phyloP scores from a whole-genome alignment of 306 rosid species.

The Pachyrhizus erosus region DNA sequence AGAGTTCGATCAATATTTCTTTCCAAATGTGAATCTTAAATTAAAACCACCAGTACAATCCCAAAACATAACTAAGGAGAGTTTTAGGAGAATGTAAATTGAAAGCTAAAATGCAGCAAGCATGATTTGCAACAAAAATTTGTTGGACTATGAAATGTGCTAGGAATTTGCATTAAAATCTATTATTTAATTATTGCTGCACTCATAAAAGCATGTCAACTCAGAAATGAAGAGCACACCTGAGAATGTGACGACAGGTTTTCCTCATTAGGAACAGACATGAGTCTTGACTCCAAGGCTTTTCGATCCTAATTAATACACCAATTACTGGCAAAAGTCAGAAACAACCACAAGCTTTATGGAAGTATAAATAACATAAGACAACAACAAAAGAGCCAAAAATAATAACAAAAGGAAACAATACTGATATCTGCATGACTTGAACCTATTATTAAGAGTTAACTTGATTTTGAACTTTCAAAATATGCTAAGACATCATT shows the following conservation, averaged over 20 bases:
- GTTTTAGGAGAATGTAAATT: slow-evolving; percentile 20
- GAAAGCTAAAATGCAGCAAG: not conserved
- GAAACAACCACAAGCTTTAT: slow-evolving; percentile 33
- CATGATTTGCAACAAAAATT: slow-evolving; percentile 23
- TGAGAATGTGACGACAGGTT: slow-evolving; percentile 61
- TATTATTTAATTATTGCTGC: slow-evolving; percentile 21
- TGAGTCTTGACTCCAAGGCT: slow-evolving; percentile 46
- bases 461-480: slow-evolving; percentile 21
- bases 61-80: slow-evolving; percentile 27
- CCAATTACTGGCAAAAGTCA: slow-evolving; percentile 38
- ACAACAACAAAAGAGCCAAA: slow-evolving; percentile 16
- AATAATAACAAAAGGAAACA: slow-evolving; percentile 18
- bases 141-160: slow-evolving; percentile 10
- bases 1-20: not conserved
- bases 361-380: not conserved
- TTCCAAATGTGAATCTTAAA: not conserved
- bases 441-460: slow-evolving; percentile 10
- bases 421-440: not conserved
- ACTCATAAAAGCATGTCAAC: not conserved
- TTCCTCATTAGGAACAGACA: slow-evolving; percentile 74
- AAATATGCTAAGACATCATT: slow-evolving; percentile 11
- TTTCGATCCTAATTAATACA: slow-evolving; percentile 38
- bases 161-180: slow-evolving; percentile 21
- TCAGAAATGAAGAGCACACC: slow-evolving; percentile 57
- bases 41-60: slow-evolving; percentile 17